phyloP scores from a whole-genome alignment of 1,284 basidiomycete genomes.

The Inonotus hispidus region DNA sequence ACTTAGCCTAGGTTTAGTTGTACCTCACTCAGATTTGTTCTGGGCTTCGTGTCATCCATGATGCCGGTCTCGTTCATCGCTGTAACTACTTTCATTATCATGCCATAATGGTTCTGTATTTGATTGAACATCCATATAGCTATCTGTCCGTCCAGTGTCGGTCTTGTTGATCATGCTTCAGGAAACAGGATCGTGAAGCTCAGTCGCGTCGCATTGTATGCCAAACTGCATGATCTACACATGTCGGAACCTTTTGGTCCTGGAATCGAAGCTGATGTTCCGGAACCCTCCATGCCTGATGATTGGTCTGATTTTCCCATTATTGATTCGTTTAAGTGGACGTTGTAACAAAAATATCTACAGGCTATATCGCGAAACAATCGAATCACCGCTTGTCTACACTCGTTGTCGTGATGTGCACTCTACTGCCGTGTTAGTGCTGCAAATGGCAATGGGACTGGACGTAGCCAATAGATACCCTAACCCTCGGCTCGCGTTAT shows the following conservation, averaged over 20 bases:
- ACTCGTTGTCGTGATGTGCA: conserved; percentile 70
- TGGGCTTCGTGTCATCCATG: conserved; percentile 60
- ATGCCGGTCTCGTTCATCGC: conserved; percentile 58
- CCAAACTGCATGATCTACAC: conserved; percentile 63
- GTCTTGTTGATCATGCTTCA: conserved; percentile 44
- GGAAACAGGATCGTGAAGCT: conserved; percentile 61
- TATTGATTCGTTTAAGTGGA: not conserved
- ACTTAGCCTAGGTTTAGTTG: conserved; percentile 38
- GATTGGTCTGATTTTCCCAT: conserved; percentile 42
- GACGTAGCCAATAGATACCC: conserved; percentile 48
- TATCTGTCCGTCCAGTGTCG: conserved; percentile 51
- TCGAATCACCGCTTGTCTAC: conserved; percentile 65
- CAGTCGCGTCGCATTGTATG: conserved; percentile 56
- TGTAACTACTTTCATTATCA: conserved; percentile 30
- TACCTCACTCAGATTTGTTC: conserved; percentile 66
- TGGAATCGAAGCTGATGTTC: conserved; percentile 31
- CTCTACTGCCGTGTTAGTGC: conserved; percentile 61
- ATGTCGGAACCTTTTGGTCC: conserved; percentile 64
- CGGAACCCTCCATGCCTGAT: conserved; percentile 46
- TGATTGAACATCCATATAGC: conserved; percentile 31
- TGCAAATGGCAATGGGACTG: conserved; percentile 73
- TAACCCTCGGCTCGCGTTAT: conserved; percentile 31
- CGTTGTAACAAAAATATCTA: not conserved
- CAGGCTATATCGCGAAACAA: conserved; percentile 63
- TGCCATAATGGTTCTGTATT: not conserved